phyloP scores from a whole-genome alignment of 306 rosid genomes.

The Cicer judaicum region DNA sequence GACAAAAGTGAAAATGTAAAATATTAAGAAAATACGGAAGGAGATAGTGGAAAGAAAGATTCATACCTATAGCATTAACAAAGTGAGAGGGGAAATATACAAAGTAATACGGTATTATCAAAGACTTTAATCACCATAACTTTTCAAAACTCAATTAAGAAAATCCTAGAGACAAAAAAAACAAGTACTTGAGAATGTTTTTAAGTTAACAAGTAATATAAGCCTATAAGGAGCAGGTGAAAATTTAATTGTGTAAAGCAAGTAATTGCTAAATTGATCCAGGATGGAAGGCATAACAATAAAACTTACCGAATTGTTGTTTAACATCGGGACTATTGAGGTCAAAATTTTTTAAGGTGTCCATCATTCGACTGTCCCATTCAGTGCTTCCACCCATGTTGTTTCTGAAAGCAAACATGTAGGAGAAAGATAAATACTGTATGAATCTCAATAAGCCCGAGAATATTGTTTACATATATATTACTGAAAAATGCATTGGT shows the following conservation, averaged over 20 bases:
- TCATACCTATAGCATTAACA: conserved; percentile 7
- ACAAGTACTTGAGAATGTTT: conserved; percentile 5
- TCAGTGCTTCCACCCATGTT: conserved; percentile 83
- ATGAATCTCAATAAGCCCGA: conserved; percentile 22
- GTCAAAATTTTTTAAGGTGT: conserved; percentile 92
- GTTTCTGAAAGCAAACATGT: conserved; percentile 56
- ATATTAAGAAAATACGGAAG: conserved; percentile 33
- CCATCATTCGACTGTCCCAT: conserved; percentile 90
- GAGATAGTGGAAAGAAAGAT: conserved; percentile 2
- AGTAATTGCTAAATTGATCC: background rate
- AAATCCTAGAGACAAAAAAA: conserved; percentile 1
- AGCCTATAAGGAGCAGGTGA: background rate
- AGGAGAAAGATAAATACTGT: conserved; percentile 5
- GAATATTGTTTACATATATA: conserved; percentile 23
- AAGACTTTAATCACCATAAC: background rate
- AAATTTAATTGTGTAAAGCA: background rate
- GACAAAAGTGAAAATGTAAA: conserved; percentile 48
- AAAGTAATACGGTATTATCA: conserved; percentile 2
- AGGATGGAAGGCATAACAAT: background rate
- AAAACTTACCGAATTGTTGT: conserved; percentile 89
- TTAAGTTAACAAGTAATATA: background rate
- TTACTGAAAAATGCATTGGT: conserved; percentile 20
- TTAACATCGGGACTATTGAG: conserved; percentile 94
- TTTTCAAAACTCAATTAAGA: conserved; percentile 27
- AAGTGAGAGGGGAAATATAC: background rate